Conservation (phyloP, 352 stramenopile species). For the Blastocystis sp. region DNA sequence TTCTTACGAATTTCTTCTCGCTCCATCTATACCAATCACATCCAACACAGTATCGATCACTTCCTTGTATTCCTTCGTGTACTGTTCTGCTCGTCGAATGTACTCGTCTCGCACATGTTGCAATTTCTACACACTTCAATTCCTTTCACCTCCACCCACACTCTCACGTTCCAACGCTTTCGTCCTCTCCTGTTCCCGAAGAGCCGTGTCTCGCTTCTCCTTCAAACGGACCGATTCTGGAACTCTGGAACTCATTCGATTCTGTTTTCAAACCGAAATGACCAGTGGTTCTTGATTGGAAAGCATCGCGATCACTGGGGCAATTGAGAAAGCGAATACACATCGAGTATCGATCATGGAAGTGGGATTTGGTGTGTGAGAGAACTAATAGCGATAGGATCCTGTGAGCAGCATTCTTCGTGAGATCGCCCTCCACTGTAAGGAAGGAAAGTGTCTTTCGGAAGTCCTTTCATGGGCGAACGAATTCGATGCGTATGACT, state of each 20-base stretch:
- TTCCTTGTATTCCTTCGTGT: slow-evolving; percentile 64
- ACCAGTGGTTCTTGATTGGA: slow-evolving; percentile 24
- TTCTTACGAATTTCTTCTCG: slow-evolving; percentile 80
- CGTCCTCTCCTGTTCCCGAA: not conserved
- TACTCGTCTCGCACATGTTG: not conserved
- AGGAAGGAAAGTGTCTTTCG: not conserved
- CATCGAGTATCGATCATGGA: not conserved
- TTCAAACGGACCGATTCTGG: slow-evolving; percentile 43
- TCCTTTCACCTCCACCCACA: not conserved
- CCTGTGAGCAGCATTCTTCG: not conserved
- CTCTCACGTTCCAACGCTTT: not conserved
- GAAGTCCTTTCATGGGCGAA: not conserved
- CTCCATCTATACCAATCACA: slow-evolving; percentile 68
- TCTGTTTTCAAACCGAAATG: not conserved
- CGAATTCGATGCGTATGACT: not conserved
- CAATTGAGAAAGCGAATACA: no score
- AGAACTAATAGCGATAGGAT: not conserved
- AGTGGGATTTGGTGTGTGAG: not conserved
- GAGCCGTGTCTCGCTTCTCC: slow-evolving; percentile 17
- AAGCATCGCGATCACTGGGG: not conserved
- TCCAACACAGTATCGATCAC: not conserved
- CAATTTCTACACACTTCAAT: not conserved
- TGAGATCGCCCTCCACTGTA: slow-evolving; percentile 26
- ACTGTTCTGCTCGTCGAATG: slow-evolving; percentile 23
- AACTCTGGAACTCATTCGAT: not conserved